Conservation (phyloP, 2,329 filamentous ascomycete species). For the Dryadomyces quercus-mongolicae region DNA sequence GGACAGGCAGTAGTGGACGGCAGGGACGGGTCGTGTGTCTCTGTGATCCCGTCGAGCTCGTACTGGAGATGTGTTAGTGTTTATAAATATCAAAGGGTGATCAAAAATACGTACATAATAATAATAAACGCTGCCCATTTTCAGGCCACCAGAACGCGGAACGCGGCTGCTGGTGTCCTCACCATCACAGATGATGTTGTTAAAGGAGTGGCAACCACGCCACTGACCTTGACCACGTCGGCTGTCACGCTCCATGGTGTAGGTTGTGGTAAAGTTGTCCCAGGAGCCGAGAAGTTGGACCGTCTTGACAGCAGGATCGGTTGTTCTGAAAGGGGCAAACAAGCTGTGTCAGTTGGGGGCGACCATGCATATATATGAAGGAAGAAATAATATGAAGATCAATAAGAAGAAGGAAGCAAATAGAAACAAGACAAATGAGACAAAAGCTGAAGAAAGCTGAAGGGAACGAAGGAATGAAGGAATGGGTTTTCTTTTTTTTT, state of each 20-base stretch:
- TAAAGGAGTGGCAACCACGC: conserved; percentile 79
- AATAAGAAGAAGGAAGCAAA: no score
- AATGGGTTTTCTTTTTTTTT: neutral
- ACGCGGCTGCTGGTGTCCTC: conserved; percentile 38
- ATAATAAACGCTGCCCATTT: conserved; percentile 89
- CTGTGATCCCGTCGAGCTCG: conserved; percentile 64
- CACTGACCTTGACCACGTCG: conserved; percentile 66
- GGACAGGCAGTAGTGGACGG: conserved; percentile 72
- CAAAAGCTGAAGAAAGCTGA: neutral
- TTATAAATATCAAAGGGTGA: no score
- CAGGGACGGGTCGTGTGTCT: conserved; percentile 61
- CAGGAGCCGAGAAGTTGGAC: conserved; percentile 83
- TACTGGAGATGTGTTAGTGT: no score
- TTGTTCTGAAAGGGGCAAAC: conserved; percentile 32
- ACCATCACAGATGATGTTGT: conserved; percentile 75
- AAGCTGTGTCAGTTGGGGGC: conserved; percentile 1
- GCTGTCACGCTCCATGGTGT: conserved; percentile 70
- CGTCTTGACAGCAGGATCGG: conserved; percentile 47
- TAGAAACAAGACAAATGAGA: neutral
- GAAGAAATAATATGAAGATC: neutral
- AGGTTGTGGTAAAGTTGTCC: conserved; percentile 79
- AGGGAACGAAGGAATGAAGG: neutral
- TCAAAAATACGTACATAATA: conserved; percentile 94
- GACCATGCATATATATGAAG: neutral
- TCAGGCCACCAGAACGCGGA: conserved; percentile 65